Evolutionary conservation across 208 protist genomes (phyloP), one percentile per base, ranked within the genome.

Genomic region (Leishmania guyanensis): DNA sequence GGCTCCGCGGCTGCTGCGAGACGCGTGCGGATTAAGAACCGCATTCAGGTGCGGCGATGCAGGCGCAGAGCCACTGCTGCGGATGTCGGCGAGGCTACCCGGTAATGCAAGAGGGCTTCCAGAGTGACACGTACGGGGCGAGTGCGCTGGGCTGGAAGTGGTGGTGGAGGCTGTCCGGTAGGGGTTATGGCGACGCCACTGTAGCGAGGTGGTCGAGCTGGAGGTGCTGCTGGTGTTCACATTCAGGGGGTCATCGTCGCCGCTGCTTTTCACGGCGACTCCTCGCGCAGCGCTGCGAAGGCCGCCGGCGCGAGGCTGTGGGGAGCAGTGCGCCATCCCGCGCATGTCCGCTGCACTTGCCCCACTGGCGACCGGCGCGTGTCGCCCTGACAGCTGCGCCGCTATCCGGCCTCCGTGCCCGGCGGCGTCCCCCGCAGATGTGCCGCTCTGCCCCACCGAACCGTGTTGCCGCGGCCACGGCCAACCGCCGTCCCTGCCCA

Each of bases 151-250:
- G 71, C 29, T 75, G 26, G 71, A 75, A 29, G 71, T 60, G 16
- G 73, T 5, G 36, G 53, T 29, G 20, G 73, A 58, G 26, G 43
- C 17, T 8, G 71, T 48, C 3, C 54, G 20, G 76, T 84, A 80
- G 33, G 81, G 81, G 36, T 84, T 84, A 76, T 80, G 54, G 33
- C 75, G 81, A 1, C 48, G 81, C 54, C 62, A 84, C 54, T 84
- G 81, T 33, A 50, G 54, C 12, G 75, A 74, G 0, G 54, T 71
- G 33, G 76, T 80, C 20, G 76, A 77, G 48, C 73, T 77, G 51
- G 73, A 77, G 53, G 73, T 17, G 33, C 73, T 77, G 56, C 54
- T 77, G 0, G 73, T 64, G 54, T 66, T 66, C 5, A 66, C 20
- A 26, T 77, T 54, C 29, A 65, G 33, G 1, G 29, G 16, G 53